Percentiles rank a stretch among this genome's conserved stretches.
Evolutionary conservation across 192 early-diverging fungal species (phyloP).

Genomic region (Coemansia sp.): DNA sequence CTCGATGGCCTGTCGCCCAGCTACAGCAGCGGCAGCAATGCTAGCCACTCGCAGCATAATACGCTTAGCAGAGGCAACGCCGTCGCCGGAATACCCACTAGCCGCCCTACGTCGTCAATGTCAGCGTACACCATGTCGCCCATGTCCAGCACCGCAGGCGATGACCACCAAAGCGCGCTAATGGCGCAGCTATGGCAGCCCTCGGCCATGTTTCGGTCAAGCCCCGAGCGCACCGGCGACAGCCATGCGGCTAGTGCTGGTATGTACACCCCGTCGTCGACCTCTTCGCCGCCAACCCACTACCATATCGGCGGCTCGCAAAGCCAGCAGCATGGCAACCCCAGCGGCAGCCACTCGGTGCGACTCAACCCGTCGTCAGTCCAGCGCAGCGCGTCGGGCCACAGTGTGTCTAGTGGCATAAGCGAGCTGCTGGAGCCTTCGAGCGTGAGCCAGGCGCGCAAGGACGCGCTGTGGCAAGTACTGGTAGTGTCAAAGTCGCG

Average conservation of each 20-base stretch:
- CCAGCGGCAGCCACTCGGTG: slow-evolving; percentile 33
- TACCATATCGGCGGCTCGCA: slow-evolving; percentile 13
- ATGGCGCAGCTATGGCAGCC: slow-evolving; percentile 36
- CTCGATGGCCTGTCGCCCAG: slow-evolving; percentile 6
- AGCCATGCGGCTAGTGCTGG: slow-evolving; percentile 9
- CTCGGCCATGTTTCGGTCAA: slow-evolving; percentile 21
- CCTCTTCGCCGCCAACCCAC: slow-evolving; percentile 41
- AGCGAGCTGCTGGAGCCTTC: slow-evolving; percentile 57
- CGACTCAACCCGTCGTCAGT: slow-evolving; percentile 43
- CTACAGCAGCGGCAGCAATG: slow-evolving; percentile 9
- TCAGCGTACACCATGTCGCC: slow-evolving; percentile 53
- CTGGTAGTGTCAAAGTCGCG: slow-evolving; percentile 54
- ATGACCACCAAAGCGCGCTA: slow-evolving; percentile 17
- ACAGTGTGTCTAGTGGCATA: slow-evolving; percentile 54
- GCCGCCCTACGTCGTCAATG: slow-evolving; percentile 50
- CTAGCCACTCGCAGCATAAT: slow-evolving; percentile 15
- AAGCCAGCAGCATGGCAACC: slow-evolving; percentile 14
- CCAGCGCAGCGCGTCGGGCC: slow-evolving; percentile 51
- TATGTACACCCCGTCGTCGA: slow-evolving; percentile 43
- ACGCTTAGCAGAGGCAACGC: slow-evolving; percentile 15
- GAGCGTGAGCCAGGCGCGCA: slow-evolving; percentile 51
- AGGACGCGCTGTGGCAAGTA: slow-evolving; percentile 56
- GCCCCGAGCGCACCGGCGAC: slow-evolving; percentile 40
- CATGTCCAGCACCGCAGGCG: slow-evolving; percentile 46
- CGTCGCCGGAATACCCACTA: slow-evolving; percentile 4